Evolutionary conservation across 148 eudicot genomes (phyloP).

Genomic region (Chenopodium album): DNA sequence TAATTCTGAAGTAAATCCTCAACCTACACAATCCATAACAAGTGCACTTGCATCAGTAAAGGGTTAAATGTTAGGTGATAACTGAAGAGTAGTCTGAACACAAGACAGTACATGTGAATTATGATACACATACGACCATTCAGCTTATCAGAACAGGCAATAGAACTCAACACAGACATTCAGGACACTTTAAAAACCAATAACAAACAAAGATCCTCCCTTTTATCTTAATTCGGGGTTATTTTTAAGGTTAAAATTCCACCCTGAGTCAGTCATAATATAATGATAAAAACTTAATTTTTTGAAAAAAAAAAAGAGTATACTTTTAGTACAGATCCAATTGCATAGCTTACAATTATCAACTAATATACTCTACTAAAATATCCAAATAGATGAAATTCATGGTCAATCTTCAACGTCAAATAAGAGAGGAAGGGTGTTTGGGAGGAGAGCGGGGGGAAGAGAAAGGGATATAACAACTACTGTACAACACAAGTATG

Average conservation of each 20-base stretch:
- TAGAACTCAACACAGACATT: not conserved
- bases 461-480: too few species aligned
- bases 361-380: too few species aligned
- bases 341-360: too few species aligned
- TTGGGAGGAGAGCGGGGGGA: too few species aligned
- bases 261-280: not conserved
- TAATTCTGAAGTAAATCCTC: conserved; percentile 57
- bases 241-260: not conserved
- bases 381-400: too few species aligned
- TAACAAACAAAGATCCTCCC: too few species aligned
- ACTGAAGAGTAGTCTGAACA: too few species aligned
- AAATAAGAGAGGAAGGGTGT: not conserved
- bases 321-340: too few species aligned
- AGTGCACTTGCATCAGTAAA: not conserved
- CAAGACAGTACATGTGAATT: too few species aligned
- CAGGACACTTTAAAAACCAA: not conserved
- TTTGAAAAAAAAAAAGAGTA: not conserved
- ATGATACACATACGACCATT: too few species aligned
- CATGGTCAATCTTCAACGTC: not conserved
- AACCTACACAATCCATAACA: conserved; percentile 15
- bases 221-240: too few species aligned
- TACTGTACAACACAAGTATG: not conserved
- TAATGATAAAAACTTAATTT: not conserved
- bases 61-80: not conserved
- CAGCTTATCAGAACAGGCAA: not conserved